Evolutionary conservation across 1,284 basidiomycete genomes (phyloP), one percentile per base, ranked within the genome.

Genomic region (Ceratobasidium sp.): DNA sequence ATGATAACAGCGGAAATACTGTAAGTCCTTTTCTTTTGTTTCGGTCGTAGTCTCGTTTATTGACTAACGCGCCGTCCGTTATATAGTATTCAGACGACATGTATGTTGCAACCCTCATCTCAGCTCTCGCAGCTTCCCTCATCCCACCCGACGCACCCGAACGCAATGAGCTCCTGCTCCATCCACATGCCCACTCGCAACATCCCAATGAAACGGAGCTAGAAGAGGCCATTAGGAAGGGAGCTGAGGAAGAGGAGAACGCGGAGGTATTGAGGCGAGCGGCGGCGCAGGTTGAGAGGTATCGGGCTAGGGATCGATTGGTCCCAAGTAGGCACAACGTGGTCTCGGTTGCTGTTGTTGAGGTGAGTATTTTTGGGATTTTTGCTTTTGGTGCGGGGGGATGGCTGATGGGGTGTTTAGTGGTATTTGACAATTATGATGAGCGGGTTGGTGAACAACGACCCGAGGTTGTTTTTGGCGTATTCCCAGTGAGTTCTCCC

Each of bases 281-380:
- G 0, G 80, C 90, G 28, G 86, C 88, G 18, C 94, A 95, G 79
- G 89, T 98, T 47, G 94, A 97, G 79, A 87, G 97, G 43, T 96
- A 96, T 80, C 91, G 95, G 74, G 95, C 91, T 76, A 94, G 98
- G 87, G 98, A 99, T 81, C 87, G 95, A 72, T 85, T 99, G 18
- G 96, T 99, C 71, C 95, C 98, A 2, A 98, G 96, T 3, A 91
- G 90, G 74, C 95, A 98, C 79, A 99, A 99, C 79, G 89, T 96
- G 28, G 91, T 99, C 47, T 96, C 96, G 0, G 87, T 95, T 69
- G 95, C 97, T 35, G 91, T 91, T 2, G 83, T 98, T 63, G 93
- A 96, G 87, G 94, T 95, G 75, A 75, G 87, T 80, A 28, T 3
- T 8, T 69, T 14, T 32, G 38, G 23, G 18, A 46, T 43, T 28